phyloP scores from a whole-genome alignment of 257 asterid species.

The Salvia miltiorrhiza region DNA sequence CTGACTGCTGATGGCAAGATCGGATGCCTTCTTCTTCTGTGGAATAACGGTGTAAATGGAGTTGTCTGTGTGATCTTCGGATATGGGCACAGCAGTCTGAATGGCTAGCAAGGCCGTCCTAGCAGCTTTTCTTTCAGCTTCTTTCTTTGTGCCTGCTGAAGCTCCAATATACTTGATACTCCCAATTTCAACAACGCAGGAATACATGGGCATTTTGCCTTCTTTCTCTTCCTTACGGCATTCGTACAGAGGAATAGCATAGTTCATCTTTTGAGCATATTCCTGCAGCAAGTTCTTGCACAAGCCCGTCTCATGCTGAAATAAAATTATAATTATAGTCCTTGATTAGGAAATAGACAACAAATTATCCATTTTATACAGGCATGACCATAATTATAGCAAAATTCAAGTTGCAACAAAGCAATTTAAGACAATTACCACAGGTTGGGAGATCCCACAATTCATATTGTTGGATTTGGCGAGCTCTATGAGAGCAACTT shows the following conservation, averaged over 20 bases:
- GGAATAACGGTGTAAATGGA: conserved; percentile 75
- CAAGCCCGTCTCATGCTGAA: conserved; percentile 93
- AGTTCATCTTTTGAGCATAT: conserved; percentile 94
- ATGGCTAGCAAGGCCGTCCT: conserved; percentile 90
- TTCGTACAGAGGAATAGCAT: conserved; percentile 68
- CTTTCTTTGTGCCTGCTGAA: conserved; percentile 76
- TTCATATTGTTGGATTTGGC: conserved; percentile 35
- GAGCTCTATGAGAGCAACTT: conserved; percentile 82
- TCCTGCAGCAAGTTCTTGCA: conserved; percentile 94
- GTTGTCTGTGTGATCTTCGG: conserved; percentile 31
- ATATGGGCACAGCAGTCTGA: conserved; percentile 42
- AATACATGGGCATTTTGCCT: conserved; percentile 37
- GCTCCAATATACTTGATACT: conserved; percentile 79
- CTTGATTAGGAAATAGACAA: background rate
- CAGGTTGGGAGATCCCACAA: conserved; percentile 67
- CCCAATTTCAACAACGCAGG: conserved; percentile 74
- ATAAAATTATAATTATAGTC: conserved; percentile 11
- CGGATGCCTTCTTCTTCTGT: conserved; percentile 50
- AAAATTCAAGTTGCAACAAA: background rate
- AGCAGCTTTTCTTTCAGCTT: conserved; percentile 95
- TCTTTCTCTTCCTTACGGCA: conserved; percentile 44
- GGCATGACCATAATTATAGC: background rate
- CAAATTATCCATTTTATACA: background rate
- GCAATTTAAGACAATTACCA: conserved; percentile 47
- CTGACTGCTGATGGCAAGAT: conserved; percentile 43